Base-by-base conservation (phyloP, 2,329 filamentous ascomycete genomes). In the Spiromastix sp. region DNA sequence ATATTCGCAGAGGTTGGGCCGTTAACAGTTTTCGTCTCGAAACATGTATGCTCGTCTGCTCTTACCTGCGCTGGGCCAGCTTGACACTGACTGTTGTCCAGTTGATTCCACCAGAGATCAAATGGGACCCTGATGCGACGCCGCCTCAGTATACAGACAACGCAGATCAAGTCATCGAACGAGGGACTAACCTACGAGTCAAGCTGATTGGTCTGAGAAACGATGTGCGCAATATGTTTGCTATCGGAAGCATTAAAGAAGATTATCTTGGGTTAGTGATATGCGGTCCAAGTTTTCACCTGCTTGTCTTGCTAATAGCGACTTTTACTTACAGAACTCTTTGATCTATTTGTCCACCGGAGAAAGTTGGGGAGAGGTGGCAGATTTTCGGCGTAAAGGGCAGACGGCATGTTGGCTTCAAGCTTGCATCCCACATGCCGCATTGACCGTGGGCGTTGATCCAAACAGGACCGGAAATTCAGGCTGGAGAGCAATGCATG, bases 71-170 rank as follows among this genome's bases (percentile, higher is more conserved):
- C 10, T 16, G 27, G 29, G 15, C 20, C 10, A 24, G 29, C 25
- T 21, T 44, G n/a, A 24, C 21, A 7, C 21, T 24, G n/a, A 24
- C 21, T 50, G 36, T 19, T 9, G 25, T 2, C 20, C 56, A 93
- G 85, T 77, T 91, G 65, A 95, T 98, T 49, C 87, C 91, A 1
- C 74, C 75, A 45, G 85, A 93, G 44, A 85, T 95, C 62, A 91
- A 85, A 61, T 96, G 85, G 70, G 89, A 95, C 55, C 82, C 85
- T 30, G 94, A 94, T 50, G 87, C 89, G 34, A 94, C 89, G 24
- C 91, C 91, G n/a, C 86, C 89, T 2, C 85, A 93, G 53, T 98
- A 86, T 61, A 94, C 87, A 25, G 89, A 98, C 59, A 89, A 94
- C 51, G 85, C 84, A 43, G 91, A 94, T 46, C 85, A 87, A 46